Percentiles rank a stretch among this genome's conserved stretches.
Evolutionary conservation across 176 grass and related monocot genomes (phyloP).

Genomic region (Ampelocalamus luodianensis): DNA sequence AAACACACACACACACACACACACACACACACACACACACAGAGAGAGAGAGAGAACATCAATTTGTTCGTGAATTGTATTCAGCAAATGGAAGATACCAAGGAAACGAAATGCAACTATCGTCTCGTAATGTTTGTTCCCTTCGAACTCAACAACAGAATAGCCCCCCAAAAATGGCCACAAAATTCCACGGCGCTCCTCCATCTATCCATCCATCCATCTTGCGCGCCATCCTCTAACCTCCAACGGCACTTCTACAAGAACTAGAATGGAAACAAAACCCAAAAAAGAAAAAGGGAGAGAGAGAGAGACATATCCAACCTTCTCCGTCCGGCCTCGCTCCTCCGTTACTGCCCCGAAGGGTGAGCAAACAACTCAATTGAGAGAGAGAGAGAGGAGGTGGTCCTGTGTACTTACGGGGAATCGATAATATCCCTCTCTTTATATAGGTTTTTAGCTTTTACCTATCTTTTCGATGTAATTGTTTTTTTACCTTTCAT

Average conservation of each 20-base stretch:
- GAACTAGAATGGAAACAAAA: not conserved
- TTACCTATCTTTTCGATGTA: too few relatives aligned
- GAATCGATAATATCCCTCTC: too few relatives aligned
- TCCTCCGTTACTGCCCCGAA: not conserved
- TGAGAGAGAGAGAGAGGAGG: not conserved
- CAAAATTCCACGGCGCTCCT: not conserved
- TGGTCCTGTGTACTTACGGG: not conserved
- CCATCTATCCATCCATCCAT: not conserved
- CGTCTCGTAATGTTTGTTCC: too few relatives aligned
- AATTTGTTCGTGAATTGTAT: not conserved
- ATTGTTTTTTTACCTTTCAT: too few relatives aligned
- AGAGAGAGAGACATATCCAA: constrained; percentile 5
- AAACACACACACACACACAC: too few relatives aligned
- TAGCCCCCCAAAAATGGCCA: not conserved
- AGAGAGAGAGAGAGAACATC: not conserved
- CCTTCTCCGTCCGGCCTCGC: constrained; percentile 23
- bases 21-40: not conserved
- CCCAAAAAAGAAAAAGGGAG: not conserved
- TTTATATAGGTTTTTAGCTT: too few relatives aligned
- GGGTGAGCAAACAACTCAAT: not conserved
- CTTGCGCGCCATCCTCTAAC: not conserved
- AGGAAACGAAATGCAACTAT: not conserved
- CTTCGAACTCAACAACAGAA: not conserved
- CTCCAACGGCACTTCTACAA: not conserved
- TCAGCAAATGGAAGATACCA: not conserved